Conservation (phyloP, 768 basidiomycete genomes). For the Termitomyces sp. region DNA sequence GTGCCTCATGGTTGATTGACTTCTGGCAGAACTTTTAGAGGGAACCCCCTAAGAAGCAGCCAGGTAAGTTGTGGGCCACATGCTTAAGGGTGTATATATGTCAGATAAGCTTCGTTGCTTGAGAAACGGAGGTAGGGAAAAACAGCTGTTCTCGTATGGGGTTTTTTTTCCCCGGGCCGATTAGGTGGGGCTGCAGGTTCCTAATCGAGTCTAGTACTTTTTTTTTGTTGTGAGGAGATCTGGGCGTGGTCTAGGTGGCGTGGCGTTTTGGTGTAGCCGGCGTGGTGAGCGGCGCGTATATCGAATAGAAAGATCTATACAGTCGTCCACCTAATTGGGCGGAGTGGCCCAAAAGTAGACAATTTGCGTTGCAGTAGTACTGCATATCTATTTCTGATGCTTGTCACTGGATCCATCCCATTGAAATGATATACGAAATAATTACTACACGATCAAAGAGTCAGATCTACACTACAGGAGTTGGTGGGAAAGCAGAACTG, state of each 20-base stretch:
- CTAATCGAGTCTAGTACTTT: background rate
- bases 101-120: background rate
- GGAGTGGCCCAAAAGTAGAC: too few species aligned
- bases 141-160: too few species aligned
- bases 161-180: background rate
- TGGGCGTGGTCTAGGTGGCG: background rate
- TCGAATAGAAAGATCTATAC: too few species aligned
- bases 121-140: background rate
- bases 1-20: background rate
- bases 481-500: background rate
- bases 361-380: too few species aligned
- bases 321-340: background rate
- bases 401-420: background rate
- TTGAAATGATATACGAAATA: background rate
- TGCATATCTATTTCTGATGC: too few species aligned
- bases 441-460: slow-evolving; percentile 2
- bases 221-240: background rate
- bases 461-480: background rate
- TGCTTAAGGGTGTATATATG: too few species aligned
- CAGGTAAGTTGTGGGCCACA: too few species aligned
- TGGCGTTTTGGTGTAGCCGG: background rate
- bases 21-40: background rate
- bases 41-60: background rate
- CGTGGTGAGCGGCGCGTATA: background rate
- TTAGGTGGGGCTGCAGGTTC: background rate